Evolutionary conservation across 2,329 filamentous ascomycete species (phyloP), one percentile per base, ranked within the genome.

Genomic region (Sphaerostilbella broomeana): DNA sequence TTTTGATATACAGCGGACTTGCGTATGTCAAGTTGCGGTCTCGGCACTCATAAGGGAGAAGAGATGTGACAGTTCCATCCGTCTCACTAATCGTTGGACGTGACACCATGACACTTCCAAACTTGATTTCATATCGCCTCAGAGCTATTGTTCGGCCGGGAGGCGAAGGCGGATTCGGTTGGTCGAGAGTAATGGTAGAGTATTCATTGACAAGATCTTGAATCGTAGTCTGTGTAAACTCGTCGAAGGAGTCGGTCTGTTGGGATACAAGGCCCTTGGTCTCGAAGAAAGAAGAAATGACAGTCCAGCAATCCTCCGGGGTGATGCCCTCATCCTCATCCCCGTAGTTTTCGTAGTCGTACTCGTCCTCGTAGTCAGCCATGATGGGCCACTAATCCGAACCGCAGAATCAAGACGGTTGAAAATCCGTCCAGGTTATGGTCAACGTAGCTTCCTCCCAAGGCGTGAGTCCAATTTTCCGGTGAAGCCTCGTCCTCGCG

Each of bases 171-270:
- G 88, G 84, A 47, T 89, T 83, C 46, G 88, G 90, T 62, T 95
- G 87, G 58, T 98, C 92, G 49, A 98, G 78, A n/a, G 86, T 88
- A 46, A 97, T 82, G 50, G 83, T 79, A 27, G 86, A 86, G 60
- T 95, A 90, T 62, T 97, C 92, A 55, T 88, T 82, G 44, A 98
- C 84, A 44, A 98, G 79, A 54, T 95, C 86, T 58, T 97, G 89
- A 65, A 98, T 90, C 1, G 89, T 95, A 16, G 86, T 88, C 44
- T 84, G 81, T 42, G 92, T 89, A 57, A 98, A 98, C 60, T 97
- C 89, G 65, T 98, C 88, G 66, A 95, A 98, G 0, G 94, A 98
- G 61, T 97, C 90, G 47, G 97, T 81, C 69, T 98, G 92, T 65
- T 98, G 90, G 12, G 92, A 95, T 16, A 95, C 92, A 21, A 98